Conservation (phyloP, 192 early-diverging fungal genomes). For the Entophlyctis luteolus region DNA sequence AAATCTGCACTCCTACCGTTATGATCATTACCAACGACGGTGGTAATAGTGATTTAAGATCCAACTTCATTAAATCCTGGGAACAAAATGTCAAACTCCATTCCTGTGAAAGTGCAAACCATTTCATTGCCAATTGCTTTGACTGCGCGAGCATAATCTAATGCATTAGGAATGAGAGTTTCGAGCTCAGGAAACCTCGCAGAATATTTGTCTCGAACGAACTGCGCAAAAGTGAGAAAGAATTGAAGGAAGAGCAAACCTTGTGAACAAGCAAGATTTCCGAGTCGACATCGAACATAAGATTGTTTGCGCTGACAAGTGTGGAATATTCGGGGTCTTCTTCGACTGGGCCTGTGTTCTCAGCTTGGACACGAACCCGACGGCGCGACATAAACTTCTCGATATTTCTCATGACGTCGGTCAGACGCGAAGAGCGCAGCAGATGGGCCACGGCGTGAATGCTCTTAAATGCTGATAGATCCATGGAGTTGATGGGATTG, state of each 20-base stretch:
- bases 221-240: slow-evolving; percentile 42
- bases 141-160: slow-evolving; percentile 85
- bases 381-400: slow-evolving; percentile 39
- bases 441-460: slow-evolving; percentile 67
- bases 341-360: slow-evolving; percentile 62
- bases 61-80: slow-evolving; percentile 73
- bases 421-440: slow-evolving; percentile 55
- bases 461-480: slow-evolving; percentile 36
- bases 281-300: slow-evolving; percentile 80
- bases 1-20: slow-evolving; percentile 37
- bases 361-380: slow-evolving; percentile 29
- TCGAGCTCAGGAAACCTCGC: slow-evolving; percentile 88
- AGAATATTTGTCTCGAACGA: slow-evolving; percentile 86
- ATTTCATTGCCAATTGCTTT: slow-evolving; percentile 70
- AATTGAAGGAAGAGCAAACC: slow-evolving; percentile 40
- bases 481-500: no score
- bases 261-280: slow-evolving; percentile 87
- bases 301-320: slow-evolving; percentile 80
- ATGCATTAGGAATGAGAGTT: slow-evolving; percentile 77
- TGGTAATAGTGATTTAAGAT: slow-evolving; percentile 74
- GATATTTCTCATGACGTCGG: slow-evolving; percentile 60
- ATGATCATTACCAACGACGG: slow-evolving; percentile 83
- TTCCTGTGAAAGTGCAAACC: background rate
- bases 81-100: background rate
- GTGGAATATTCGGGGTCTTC: slow-evolving; percentile 86